Evolutionary conservation across 768 basidiomycete genomes (phyloP), one percentile per base, ranked within the genome.

Genomic region (Suillus alpinus): DNA sequence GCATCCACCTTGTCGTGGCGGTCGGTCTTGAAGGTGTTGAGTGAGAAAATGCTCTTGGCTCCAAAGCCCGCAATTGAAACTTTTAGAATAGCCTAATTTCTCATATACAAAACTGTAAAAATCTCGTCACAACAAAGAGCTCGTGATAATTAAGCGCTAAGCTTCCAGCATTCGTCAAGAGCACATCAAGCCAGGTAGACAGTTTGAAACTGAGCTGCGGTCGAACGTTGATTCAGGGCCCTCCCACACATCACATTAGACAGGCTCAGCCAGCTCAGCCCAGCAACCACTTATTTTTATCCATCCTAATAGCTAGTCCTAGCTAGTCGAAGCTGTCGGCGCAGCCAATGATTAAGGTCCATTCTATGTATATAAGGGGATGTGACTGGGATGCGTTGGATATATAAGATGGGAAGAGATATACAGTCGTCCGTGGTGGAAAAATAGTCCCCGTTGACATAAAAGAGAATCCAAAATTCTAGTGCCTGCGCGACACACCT

Each of bases 381-480:
- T 43, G n/a, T 44, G 0, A 41, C 3, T 37, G 29, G 32, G 43
- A 59, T 53, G 57, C 14, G 14, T 16, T 34, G 44, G 34, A 44
- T 60, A 44, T 60, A 60, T 40, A 61, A 55, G 46, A 60, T 62
- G 50, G n/a, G 49, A 59, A 52, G 20, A 31, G n/a, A 53, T 62
- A 26, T 26, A 26, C 32, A 52, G 49, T 29, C 39, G 59, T 63
- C 36, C 43, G 36, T 40, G 52, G 59, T 60, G 6, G 50, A 62
- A 60, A 47, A 32, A 37, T 43, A 49, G 32, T 43, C 36, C n/a
- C 32, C 18, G 18, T 50, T 57, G 44, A 56, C 43, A 56, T 26
- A 73, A 64, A 81, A 62, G 80, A 18, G 57, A 23, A 20, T 58
- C 52, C n/a, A 18, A 20, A 56, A 13, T 7, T 31, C 58, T n/a